Percentiles rank a stretch among this genome's conserved stretches.
phyloP scores from a whole-genome alignment of 2,329 filamentous ascomycete genomes.

The Plenodomus tracheiphilus region DNA sequence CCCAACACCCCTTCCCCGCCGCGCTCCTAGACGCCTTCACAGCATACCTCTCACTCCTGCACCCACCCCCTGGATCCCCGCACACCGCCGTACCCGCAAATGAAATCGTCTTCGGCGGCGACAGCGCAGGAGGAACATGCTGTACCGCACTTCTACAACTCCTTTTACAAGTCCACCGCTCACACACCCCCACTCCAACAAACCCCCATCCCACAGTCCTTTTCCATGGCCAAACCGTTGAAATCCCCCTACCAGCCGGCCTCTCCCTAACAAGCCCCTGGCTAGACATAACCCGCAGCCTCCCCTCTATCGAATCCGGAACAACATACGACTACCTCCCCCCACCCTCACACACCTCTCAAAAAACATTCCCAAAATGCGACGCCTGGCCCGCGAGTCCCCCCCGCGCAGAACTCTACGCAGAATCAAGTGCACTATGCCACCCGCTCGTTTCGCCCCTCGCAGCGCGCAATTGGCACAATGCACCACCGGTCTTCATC shows the following conservation, averaged over 20 bases:
- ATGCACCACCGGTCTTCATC: conserved; percentile 68
- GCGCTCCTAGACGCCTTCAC: conserved; percentile 73
- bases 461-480: conserved; percentile 61
- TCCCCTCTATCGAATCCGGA: conserved; percentile 59
- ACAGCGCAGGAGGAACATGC: conserved; percentile 77
- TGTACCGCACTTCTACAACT: conserved; percentile 68
- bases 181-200: conserved; percentile 48
- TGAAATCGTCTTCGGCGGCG: conserved; percentile 72
- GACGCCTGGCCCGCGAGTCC: conserved; percentile 51
- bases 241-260: conserved; percentile 69
- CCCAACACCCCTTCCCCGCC: conserved; percentile 73
- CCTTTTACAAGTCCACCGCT: conserved; percentile 64
- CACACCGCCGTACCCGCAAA: conserved; percentile 67
- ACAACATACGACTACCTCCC: conserved; percentile 66
- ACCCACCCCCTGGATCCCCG: conserved; percentile 68
- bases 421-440: conserved; percentile 47
- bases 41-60: conserved; percentile 72
- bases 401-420: conserved; percentile 53
- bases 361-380: conserved; percentile 53
- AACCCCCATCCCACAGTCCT: conserved; percentile 52
- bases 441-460: conserved; percentile 73
- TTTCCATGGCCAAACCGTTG: conserved; percentile 64
- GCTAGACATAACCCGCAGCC: conserved; percentile 70
- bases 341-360: conserved; percentile 44
- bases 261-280: conserved; percentile 68